Evolutionary conservation across 2,329 filamentous ascomycete genomes (phyloP), one percentile per base, ranked within the genome.

Genomic region (Colletotrichum trifolii): DNA sequence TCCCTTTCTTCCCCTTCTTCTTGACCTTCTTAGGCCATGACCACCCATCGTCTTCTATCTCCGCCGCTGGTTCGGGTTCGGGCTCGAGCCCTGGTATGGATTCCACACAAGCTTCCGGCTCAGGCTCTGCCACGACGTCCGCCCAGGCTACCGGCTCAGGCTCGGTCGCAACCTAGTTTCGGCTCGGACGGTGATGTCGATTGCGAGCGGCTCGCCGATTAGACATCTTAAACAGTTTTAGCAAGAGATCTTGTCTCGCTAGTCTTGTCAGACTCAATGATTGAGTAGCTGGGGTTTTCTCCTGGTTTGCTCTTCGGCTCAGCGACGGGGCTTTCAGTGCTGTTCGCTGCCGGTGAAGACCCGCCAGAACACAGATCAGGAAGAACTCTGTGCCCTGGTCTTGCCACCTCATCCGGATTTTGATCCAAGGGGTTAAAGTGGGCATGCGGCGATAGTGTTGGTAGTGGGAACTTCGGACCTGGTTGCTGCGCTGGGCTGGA

Each of bases 131-230:
- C n/a, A 46, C 13, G 13, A 25, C 8, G 12, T 12, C 35, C 34
- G n/a, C n/a, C n/a, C n/a, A n/a, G n/a, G n/a, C n/a, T n/a, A n/a
- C n/a, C n/a, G n/a, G n/a, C n/a, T 38, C 8, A 15, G 17, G 13
- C 52, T 45, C 52, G 0, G 10, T 8, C 2, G 38, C 17, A 15
- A 13, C 57, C 9, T 53, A n/a, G n/a, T n/a, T 54, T 66, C 1
- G 75, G 73, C 10, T 73, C 71, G 33, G 72, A 75, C 1, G 13
- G 55, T 2, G 65, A 69, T 5, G 69, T 69, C 7, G 69, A 60
- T 1, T 69, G 69, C 2, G 69, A 72, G 34, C 62, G 65, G 1
- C 68, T 67, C 0, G 64, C 35, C 0, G 71, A 60, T 12, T 57
- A 61, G 8, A 61, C 39, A 2, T 49, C 55, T 15, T 48, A 49